Conservation (phyloP, 768 basidiomycete genomes). For the Solioccasus polychromus region DNA sequence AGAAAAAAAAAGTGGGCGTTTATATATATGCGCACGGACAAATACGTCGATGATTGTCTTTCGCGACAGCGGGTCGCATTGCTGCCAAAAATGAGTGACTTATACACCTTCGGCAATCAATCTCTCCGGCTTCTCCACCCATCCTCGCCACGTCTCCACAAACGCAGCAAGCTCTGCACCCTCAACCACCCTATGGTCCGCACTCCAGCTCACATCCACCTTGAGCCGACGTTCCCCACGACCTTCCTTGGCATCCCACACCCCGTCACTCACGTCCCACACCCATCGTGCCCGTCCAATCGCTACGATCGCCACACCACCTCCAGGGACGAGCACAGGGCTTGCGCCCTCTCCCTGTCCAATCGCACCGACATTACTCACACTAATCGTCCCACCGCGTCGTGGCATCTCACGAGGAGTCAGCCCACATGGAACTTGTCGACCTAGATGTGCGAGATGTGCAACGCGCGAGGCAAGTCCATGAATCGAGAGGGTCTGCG, state of each 20-base stretch:
- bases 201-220: conserved; percentile 75
- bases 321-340: conserved; percentile 78
- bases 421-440: conserved; percentile 64
- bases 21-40: no score
- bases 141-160: conserved; percentile 79
- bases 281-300: conserved; percentile 77
- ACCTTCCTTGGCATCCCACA: conserved; percentile 13
- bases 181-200: conserved; percentile 85
- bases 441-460: conserved; percentile 60
- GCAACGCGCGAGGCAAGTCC: conserved; percentile 58
- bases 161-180: conserved; percentile 89
- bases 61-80: not conserved
- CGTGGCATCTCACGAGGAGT: conserved; percentile 68
- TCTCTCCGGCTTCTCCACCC: conserved; percentile 73
- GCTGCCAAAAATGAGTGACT: conserved; percentile 3
- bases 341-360: conserved; percentile 67
- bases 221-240: conserved; percentile 52
- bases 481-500: conserved; percentile 56
- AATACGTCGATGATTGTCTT: not conserved
- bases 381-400: conserved; percentile 74
- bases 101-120: conserved; percentile 53
- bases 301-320: conserved; percentile 83
- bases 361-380: conserved; percentile 82
- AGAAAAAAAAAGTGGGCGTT: no score
- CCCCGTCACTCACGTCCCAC: conserved; percentile 59